Conservation (phyloP, 352 stramenopile genomes). For the Pythium sukuiense region DNA sequence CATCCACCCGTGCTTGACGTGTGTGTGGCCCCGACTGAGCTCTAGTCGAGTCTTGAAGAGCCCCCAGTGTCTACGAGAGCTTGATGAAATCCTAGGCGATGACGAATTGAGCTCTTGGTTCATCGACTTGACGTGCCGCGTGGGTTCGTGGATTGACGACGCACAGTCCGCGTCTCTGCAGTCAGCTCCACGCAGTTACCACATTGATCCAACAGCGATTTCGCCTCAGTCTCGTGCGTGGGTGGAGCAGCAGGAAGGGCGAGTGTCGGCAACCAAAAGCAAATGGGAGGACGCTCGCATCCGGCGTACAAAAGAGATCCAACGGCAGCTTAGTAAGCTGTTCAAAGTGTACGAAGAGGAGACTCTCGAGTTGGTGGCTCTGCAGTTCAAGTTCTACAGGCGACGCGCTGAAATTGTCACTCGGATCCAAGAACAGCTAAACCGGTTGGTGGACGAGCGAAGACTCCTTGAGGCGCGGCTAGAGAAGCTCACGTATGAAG, state of each 20-base stretch:
- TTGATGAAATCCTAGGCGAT: background rate
- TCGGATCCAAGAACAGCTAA: slow-evolving; percentile 7
- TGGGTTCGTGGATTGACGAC: slow-evolving; percentile 33
- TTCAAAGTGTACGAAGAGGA: slow-evolving; percentile 42
- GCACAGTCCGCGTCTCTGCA: slow-evolving; percentile 24
- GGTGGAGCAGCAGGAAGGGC: slow-evolving; percentile 1
- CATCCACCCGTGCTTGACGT: slow-evolving; percentile 29
- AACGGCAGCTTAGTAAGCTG: slow-evolving; percentile 29
- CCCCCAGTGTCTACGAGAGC: background rate
- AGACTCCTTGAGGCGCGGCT: slow-evolving; percentile 19
- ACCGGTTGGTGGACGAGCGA: slow-evolving; percentile 18
- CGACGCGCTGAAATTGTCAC: slow-evolving; percentile 10
- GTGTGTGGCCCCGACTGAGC: slow-evolving; percentile 25
- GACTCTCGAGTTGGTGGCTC: slow-evolving; percentile 23
- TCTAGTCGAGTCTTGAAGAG: slow-evolving; percentile 1
- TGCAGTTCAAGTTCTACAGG: slow-evolving; percentile 24
- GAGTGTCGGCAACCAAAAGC: background rate
- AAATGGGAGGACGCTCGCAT: slow-evolving; percentile 30
- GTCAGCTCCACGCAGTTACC: slow-evolving; percentile 25
- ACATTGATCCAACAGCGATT: slow-evolving; percentile 28
- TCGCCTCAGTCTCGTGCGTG: slow-evolving; percentile 22
- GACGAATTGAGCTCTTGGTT: slow-evolving; percentile 8
- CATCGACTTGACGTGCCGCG: background rate
- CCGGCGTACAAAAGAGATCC: slow-evolving; percentile 28
- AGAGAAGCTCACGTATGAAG: slow-evolving; percentile 5